A percentile compares a stretch with the other conserved stretches of the same genome.
phyloP scores from a whole-genome alignment of 1,284 basidiomycete species.

The Melampsora larici-populina region DNA sequence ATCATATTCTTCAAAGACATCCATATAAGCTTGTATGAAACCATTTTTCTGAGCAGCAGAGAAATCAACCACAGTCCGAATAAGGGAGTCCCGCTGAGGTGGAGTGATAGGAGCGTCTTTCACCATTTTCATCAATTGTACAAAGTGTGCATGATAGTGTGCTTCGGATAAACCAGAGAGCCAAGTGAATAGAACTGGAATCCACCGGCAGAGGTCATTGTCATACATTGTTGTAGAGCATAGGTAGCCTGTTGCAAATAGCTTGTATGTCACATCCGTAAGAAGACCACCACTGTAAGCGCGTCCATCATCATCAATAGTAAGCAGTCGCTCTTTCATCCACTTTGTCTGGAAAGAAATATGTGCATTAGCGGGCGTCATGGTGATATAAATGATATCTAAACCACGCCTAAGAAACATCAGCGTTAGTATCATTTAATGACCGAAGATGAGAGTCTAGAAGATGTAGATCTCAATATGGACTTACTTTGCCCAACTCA shows the following conservation, averaged over 20 bases:
- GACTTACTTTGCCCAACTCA: too few relatives aligned
- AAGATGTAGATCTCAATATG: too few relatives aligned
- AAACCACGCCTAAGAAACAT: not conserved
- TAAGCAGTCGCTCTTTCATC: too few relatives aligned
- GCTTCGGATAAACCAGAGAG: constrained; percentile 4
- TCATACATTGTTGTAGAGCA: constrained; percentile 13
- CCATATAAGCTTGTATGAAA: constrained; percentile 1
- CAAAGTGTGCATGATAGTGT: constrained; percentile 15
- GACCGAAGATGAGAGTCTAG: not conserved
- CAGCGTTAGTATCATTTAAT: not conserved
- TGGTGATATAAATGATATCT: not conserved
- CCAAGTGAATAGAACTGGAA: constrained; percentile 1
- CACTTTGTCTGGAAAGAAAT: too few relatives aligned
- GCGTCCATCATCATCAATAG: too few relatives aligned
- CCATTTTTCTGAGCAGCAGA: too few relatives aligned
- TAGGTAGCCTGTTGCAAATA: constrained; percentile 15
- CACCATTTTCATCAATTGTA: not conserved
- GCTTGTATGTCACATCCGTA: constrained; percentile 2
- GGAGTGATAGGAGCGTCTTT: not conserved
- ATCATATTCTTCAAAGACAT: constrained; percentile 4
- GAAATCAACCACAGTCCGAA: constrained; percentile 7
- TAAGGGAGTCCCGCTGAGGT: not conserved
- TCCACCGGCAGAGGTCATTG: not conserved
- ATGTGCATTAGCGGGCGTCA: not conserved
- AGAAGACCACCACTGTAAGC: too few relatives aligned